Evolutionary conservation across 805 yeast genomes (phyloP).

Genomic region (Pichia manshurica): DNA sequence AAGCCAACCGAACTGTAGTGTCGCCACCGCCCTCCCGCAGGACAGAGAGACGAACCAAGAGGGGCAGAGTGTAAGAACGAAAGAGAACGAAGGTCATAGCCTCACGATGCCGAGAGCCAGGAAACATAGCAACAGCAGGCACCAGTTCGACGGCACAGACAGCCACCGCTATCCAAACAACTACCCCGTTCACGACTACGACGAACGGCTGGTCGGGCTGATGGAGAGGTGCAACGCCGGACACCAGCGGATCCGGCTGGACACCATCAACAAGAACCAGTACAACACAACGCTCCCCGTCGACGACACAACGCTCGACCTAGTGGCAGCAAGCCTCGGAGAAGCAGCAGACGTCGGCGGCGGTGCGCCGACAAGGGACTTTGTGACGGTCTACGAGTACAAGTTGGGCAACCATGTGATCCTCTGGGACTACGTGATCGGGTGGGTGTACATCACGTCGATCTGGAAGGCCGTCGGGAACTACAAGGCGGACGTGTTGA

Average conservation of each 20-base stretch:
- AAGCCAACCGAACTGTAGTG: too few species aligned
- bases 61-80: too few species aligned
- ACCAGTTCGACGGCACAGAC: conserved; percentile 2
- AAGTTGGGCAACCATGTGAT: conserved; percentile 64
- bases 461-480: conserved; percentile 75
- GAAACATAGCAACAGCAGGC: background rate
- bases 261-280: conserved; percentile 34
- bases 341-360: too few species aligned
- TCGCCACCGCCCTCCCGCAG: too few species aligned
- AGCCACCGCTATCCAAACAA: conserved; percentile 10
- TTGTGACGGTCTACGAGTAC: conserved; percentile 67
- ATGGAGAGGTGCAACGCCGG: conserved; percentile 20
- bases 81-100: too few species aligned
- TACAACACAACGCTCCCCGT: conserved; percentile 71
- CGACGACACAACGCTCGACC: background rate
- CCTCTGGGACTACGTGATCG: conserved; percentile 81
- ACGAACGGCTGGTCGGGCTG: conserved; percentile 12
- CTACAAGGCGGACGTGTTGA: conserved; percentile 71
- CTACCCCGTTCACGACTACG: conserved; percentile 23
- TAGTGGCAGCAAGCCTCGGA: too few species aligned
- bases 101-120: background rate
- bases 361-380: conserved; percentile 45
- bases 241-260: conserved; percentile 18
- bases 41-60: too few species aligned
- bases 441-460: conserved; percentile 83